Evolutionary conservation across 2,329 filamentous ascomycete genomes (phyloP).

Genomic region (Rutstroemia sp.): DNA sequence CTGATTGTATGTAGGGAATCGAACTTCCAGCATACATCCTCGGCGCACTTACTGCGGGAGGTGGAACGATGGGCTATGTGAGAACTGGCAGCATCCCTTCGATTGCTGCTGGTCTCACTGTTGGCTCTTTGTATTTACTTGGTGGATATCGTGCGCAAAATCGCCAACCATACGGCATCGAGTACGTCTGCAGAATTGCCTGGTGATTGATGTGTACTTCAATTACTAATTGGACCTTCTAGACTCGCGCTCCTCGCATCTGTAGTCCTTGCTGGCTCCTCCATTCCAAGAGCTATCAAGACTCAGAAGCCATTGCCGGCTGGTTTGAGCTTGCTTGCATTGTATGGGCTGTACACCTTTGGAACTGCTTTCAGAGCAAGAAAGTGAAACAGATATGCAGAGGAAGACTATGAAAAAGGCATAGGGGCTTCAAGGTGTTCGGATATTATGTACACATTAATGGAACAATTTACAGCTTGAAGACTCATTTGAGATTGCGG

Average conservation of each 20-base stretch:
- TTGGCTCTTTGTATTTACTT: slow-evolving; percentile 69
- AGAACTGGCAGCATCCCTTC: slow-evolving; percentile 83
- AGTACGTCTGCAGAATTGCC: slow-evolving; percentile 31
- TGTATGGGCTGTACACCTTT: slow-evolving; percentile 73
- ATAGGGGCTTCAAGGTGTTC: neutral
- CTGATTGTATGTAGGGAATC: slow-evolving; percentile 29
- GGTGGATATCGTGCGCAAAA: slow-evolving; percentile 75
- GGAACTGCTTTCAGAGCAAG: slow-evolving; percentile 53
- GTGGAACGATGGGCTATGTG: slow-evolving; percentile 80
- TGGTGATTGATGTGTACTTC: neutral
- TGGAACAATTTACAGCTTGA: neutral
- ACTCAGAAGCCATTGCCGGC: slow-evolving; percentile 78
- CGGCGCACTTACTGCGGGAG: slow-evolving; percentile 73
- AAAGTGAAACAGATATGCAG: slow-evolving; percentile 28
- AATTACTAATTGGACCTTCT: neutral
- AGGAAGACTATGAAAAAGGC: neutral
- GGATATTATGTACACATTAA: neutral
- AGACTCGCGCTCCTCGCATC: slow-evolving; percentile 77
- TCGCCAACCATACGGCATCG: slow-evolving; percentile 71
- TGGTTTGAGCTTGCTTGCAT: slow-evolving; percentile 69
- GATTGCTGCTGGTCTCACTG: slow-evolving; percentile 73
- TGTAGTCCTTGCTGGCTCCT: slow-evolving; percentile 72
- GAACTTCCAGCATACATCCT: slow-evolving; percentile 68
- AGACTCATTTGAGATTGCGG: neutral
- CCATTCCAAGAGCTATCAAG: slow-evolving; percentile 80